A percentile compares a stretch with the other conserved stretches of the same genome.
phyloP scores from a whole-genome alignment of 495 filamentous ascomycete species.

The Penicillium canariense region DNA sequence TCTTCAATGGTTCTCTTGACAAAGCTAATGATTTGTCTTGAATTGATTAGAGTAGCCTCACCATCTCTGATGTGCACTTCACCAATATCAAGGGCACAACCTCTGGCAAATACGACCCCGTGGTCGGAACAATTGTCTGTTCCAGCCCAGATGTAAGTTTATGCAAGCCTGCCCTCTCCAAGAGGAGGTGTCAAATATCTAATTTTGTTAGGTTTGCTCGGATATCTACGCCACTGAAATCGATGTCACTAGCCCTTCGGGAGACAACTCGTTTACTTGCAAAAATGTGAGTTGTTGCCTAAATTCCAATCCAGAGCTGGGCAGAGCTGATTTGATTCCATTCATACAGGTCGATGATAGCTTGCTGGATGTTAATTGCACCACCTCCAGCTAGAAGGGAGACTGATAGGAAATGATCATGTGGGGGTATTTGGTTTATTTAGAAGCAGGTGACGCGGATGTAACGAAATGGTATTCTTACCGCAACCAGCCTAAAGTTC shows the following conservation, averaged over 20 bases:
- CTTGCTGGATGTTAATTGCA: slow-evolving; percentile 45
- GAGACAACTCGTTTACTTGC: slow-evolving; percentile 50
- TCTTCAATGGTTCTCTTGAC: background rate
- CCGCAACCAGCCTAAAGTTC: background rate
- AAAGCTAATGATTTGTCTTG: background rate
- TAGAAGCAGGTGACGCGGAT: background rate
- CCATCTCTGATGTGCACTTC: slow-evolving; percentile 55
- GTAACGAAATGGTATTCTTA: background rate
- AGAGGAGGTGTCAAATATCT: background rate
- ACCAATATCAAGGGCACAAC: slow-evolving; percentile 55
- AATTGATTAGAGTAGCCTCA: slow-evolving; percentile 45
- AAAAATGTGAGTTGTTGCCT: slow-evolving; percentile 42
- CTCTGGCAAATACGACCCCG: slow-evolving; percentile 48
- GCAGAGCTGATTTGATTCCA: background rate
- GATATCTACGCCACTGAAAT: slow-evolving; percentile 52
- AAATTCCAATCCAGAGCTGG: background rate
- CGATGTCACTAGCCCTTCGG: slow-evolving; percentile 50
- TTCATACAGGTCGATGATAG: slow-evolving; percentile 33
- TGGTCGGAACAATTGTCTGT: slow-evolving; percentile 57
- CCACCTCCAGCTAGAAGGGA: slow-evolving; percentile 14
- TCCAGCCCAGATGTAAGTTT: slow-evolving; percentile 46
- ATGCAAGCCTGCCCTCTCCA: background rate
- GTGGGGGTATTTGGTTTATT: background rate
- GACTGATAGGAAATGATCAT: background rate
- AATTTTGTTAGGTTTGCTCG: slow-evolving; percentile 44